Evolutionary conservation across 2,329 filamentous ascomycete species (phyloP), one percentile per base, ranked within the genome.

Genomic region (Alternaria triticimaculans): DNA sequence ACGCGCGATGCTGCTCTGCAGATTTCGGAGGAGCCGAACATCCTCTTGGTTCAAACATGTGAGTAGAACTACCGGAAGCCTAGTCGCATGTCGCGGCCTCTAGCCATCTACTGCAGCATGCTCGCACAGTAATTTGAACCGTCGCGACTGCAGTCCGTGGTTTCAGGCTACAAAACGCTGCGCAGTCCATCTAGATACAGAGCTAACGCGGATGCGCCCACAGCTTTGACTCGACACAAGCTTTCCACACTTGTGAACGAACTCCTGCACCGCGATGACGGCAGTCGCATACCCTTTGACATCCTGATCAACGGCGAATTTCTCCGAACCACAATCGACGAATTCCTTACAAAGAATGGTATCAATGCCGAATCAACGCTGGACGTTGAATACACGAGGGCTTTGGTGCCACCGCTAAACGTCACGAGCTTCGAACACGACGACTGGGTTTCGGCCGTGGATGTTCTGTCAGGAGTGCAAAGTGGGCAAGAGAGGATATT

Each of bases 261-360:
- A 66, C 82, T 90, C 11, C 80, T 90, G 28, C 81, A 84, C 37
- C 85, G 82, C 62, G 84, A 82, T 61, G 84, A 86, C 60, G 83
- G 85, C 57, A 86, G 85, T 72, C 89, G 92, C 12, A 86, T 94
- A 50, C 93, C 93, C 18, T 91, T 99, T 81, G 96, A 99, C 81
- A 98, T 99, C 83, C 87, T 99, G 72, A 90, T 97, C 82, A 96
- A 97, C 80, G 96, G 96, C 80, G 90, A 91, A 75, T 97, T 97
- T 81, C 87, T 99, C 55, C 91, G 92, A 66, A 92, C 94, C 25
- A 93, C 92, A 18, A 88, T 99, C 70, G 93, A 97, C 78, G 92
- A 97, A 75, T 97, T 97, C 81, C 88, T 99, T 64, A 90, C 90
- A 15, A 85, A 89, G 66, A 92, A 96, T 75, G 95, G 95, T 54